Evolutionary conservation across 768 basidiomycete species (phyloP), one percentile per base, ranked within the genome.

Genomic region (Clavulina sp.): DNA sequence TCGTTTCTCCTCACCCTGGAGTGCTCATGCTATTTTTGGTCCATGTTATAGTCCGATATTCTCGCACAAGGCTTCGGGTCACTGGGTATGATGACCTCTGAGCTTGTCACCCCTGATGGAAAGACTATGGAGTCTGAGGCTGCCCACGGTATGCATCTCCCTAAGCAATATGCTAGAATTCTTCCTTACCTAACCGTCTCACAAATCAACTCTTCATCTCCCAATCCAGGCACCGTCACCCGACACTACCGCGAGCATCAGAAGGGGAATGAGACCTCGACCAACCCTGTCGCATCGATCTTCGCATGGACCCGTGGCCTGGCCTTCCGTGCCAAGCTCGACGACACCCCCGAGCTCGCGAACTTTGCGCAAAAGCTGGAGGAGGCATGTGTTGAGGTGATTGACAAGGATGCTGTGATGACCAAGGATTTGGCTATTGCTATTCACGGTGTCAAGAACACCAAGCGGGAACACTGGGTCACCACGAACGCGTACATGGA

Each of bases 281-380:
- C 93, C 44, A 99, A 99, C 75, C 92, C 93, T 36, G 91, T 97
- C 58, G 93, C 93, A 41, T 89, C 85, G 52, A 96, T 99, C 70
- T 97, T 92, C 60, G 93, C 93, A 5, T 99, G 93, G 93, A 97
- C 93, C 16, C 80, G 95, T 43, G 93, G 93, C 0, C 73, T 99
- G 38, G 68, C 87, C 50, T 88, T 89, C 69, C 81, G 91, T 58
- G 92, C 91, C 57, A 89, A 87, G 70, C 73, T 96, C 30, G 93
- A 99, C 62, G 70, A 69, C 36, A 97, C 93, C 63, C 76, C 75
- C 21, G 70, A 71, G 31, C 75, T 99, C 28, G 70, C 67, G 49
- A 65, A 67, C 43, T 99, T 93, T 67, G 87, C 82, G 59, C 60
- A 72, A 46, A 77, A 79, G 56, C 73, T 99, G 36, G 95, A 99